phyloP scores from a whole-genome alignment of 1,139 yeast species.

The Arxiozyma bovina region DNA sequence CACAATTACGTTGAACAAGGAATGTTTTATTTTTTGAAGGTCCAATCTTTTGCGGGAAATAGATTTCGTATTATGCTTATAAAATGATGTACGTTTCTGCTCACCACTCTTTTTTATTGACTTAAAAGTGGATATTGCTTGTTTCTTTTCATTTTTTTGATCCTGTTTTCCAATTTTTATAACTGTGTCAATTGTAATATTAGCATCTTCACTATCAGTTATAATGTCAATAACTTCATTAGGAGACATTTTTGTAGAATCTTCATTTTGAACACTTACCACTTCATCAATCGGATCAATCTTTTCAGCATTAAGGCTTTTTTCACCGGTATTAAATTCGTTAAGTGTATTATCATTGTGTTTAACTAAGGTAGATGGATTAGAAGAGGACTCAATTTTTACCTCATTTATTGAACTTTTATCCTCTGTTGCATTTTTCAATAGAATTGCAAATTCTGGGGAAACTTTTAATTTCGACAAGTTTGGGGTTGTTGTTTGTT shows the following conservation, averaged over 20 bases:
- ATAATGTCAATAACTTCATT: not conserved
- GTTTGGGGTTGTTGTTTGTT: slow-evolving; percentile 6
- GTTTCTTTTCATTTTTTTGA: not conserved
- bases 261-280: not conserved
- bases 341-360: not conserved
- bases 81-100: not conserved
- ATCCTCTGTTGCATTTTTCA: not conserved
- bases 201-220: not conserved
- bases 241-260: not conserved
- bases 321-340: no score
- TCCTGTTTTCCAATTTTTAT: no score
- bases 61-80: slow-evolving; percentile 9
- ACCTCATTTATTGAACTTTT: not conserved
- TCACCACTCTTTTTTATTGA: not conserved
- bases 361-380: not conserved
- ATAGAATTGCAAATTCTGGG: slow-evolving; percentile 7
- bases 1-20: not conserved
- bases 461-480: slow-evolving; percentile 11
- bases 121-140: not conserved
- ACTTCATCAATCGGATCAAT: not conserved
- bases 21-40: no score
- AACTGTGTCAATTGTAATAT: no score
- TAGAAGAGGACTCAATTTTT: not conserved
- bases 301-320: not conserved
- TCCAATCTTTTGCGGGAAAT: not conserved